Evolutionary conservation across 2,329 filamentous ascomycete species (phyloP).

Genomic region (Cladosporium sp.): DNA sequence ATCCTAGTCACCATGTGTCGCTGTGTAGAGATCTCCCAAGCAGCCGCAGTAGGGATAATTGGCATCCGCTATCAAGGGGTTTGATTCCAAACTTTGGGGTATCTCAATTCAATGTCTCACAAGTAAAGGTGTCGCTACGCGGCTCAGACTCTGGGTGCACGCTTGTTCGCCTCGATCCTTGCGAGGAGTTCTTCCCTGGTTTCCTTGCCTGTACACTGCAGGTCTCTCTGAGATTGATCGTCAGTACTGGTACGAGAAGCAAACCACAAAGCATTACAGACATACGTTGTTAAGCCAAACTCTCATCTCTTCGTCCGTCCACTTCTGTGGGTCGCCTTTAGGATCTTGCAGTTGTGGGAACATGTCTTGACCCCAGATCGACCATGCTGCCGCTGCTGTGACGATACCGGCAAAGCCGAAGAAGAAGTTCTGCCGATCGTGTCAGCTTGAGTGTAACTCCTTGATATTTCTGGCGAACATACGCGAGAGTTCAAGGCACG

Average conservation of each 20-base stretch:
- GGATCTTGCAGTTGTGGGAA: constrained; percentile 77
- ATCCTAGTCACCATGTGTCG: neutral
- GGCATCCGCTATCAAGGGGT: neutral
- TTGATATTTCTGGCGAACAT: constrained; percentile 24
- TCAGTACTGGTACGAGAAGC: neutral
- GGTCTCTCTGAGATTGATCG: constrained; percentile 55
- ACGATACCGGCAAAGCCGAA: constrained; percentile 79
- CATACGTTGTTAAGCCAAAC: constrained; percentile 80
- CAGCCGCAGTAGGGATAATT: neutral
- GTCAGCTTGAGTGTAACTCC: neutral
- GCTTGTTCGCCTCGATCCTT: constrained; percentile 69
- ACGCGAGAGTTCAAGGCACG: constrained; percentile 50
- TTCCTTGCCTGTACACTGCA: constrained; percentile 61
- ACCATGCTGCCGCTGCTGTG: constrained; percentile 77
- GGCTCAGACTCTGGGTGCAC: constrained; percentile 42
- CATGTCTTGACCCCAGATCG: constrained; percentile 82
- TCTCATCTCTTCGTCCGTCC: constrained; percentile 78
- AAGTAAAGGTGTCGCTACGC: neutral
- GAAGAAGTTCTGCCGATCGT: constrained; percentile 36
- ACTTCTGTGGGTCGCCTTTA: constrained; percentile 70
- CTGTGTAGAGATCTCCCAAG: neutral
- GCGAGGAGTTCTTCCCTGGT: constrained; percentile 67
- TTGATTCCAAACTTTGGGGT: neutral
- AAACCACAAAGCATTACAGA: constrained; percentile 25
- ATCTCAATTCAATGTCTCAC: neutral